phyloP scores from a whole-genome alignment of 345 rosid species.

The Erodium maritimum region DNA sequence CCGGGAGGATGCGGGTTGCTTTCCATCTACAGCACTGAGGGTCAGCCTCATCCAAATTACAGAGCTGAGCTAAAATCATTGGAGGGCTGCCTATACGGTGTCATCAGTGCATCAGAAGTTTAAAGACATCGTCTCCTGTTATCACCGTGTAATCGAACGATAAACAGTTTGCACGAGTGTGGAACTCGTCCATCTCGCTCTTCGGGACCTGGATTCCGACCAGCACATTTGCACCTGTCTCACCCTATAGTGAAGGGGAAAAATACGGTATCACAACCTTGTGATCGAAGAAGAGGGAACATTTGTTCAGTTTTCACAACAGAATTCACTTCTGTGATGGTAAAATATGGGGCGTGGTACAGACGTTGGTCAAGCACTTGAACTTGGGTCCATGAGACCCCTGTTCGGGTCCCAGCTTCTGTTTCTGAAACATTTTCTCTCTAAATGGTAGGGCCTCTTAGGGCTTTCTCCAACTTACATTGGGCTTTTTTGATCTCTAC shows the following conservation, averaged over 20 bases:
- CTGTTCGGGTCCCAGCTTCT: no score
- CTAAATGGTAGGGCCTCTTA: no score
- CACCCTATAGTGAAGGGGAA: conserved; percentile 46
- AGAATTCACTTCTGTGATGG: not conserved
- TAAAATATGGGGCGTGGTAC: not conserved
- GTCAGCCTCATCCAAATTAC: no score
- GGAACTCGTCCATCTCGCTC: conserved; percentile 56
- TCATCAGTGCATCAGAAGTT: conserved; percentile 55
- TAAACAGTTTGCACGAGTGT: conserved; percentile 33
- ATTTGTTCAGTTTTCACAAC: not conserved
- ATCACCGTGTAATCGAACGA: conserved; percentile 65
- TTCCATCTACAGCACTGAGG: no score
- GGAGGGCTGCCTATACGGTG: not conserved
- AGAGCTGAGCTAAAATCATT: no score
- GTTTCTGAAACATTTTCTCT: no score
- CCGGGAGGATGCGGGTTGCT: no score
- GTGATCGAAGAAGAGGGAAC: not conserved
- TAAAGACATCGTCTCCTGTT: conserved; percentile 44
- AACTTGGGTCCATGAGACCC: no score
- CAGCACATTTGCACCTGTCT: conserved; percentile 85
- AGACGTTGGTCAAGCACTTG: no score
- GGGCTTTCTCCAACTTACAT: no score
- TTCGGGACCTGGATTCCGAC: conserved; percentile 64
- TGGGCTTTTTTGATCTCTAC: no score
- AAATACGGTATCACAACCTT: not conserved